Base-by-base conservation (phyloP, 2,329 filamentous ascomycete species). In the Sarocladium strictum region DNA sequence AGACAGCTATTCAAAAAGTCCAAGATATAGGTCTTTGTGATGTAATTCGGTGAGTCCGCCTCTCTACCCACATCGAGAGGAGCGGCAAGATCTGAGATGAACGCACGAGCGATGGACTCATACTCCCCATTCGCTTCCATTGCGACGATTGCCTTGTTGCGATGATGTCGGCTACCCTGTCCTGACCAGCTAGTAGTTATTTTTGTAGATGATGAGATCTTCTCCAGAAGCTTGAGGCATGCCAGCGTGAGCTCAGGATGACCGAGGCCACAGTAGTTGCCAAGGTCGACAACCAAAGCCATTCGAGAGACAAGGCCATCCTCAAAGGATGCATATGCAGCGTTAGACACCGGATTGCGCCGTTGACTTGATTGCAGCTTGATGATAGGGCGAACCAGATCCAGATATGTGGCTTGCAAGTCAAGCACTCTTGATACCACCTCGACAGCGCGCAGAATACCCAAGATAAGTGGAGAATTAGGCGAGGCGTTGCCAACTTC, bases 131-230 rank as follows among this genome's bases (percentile, higher is more conserved):
- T 84, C 49, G 86, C 85, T 63, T 95, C 90, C 53, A 99, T 76
- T n/a, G 91, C 86, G 56, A 92, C 89, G 53, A 97, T 88, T 21
- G 92, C 87, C 68, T 92, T 89, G 74, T 93, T 92, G 56, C 89
- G 83, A 65, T 87, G 80, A 49, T 80, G 76, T 61, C 83, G 79
- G 55, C 81, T 80, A 11, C 78, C 77, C 54, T 84, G 77, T 1
- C 82, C 84, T 15, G 71, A 72, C 70, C 87, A 86, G 15, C 83
- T 81, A 12, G 87, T 84, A 47, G 89, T 86, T 53, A 97, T 83
- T 64, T 87, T 94, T 40, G 84, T 79, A 1, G 93, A 97, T 9
- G 87, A 86, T 0, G 91, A 90, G 57, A 99, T 82, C 67, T 89
- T 94, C 66, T 95, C 88, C 11, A 99, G 74, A 3, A 99, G 78